These are phyloP conservation scores for Castanea mollissima DNA, from an alignment of 306 rosid genomes.

Conservation along the genomic window DNA sequence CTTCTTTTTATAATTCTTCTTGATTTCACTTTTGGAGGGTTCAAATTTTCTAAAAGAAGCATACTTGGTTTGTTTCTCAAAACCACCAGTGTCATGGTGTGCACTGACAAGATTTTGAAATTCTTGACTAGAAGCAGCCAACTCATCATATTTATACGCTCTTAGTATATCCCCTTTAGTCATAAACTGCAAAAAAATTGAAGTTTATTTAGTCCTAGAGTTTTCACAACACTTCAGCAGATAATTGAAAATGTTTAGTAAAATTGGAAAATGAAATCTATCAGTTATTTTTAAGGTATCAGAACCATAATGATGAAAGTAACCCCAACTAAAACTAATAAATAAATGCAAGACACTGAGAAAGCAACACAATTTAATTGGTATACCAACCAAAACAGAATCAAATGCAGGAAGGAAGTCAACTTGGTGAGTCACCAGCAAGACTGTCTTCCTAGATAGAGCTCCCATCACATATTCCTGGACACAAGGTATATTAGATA, in stretches of 20 bases:
- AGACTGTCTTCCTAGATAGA: too few species aligned
- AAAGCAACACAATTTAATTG: not conserved
- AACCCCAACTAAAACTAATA: too few species aligned
- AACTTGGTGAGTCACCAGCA: too few species aligned
- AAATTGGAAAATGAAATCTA: not conserved
- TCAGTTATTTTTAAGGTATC: not conserved
- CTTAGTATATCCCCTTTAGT: constrained; percentile 37
- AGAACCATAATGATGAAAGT: not conserved
- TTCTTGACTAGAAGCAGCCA: constrained; percentile 40
- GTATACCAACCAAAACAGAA: too few species aligned
- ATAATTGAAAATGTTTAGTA: not conserved
- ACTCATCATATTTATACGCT: constrained; percentile 42
- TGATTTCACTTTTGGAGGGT: constrained; percentile 19
- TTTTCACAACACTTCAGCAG: not conserved
- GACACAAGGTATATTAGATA: too few species aligned
- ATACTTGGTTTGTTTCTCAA: constrained; percentile 18
- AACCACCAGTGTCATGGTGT: constrained; percentile 42
- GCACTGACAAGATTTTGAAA: constrained; percentile 60
- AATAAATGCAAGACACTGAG: not conserved
- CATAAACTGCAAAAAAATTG: constrained; percentile 41
- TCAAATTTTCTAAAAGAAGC: not conserved
- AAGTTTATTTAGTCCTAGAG: not conserved
- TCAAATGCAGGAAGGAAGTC: too few species aligned
- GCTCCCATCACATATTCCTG: too few species aligned
- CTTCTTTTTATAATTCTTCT: constrained; percentile 11